These are phyloP conservation scores for Phyllosticta citribraziliensis DNA, from an alignment of 2,329 filamentous ascomycete species.

Conservation along the genomic window DNA sequence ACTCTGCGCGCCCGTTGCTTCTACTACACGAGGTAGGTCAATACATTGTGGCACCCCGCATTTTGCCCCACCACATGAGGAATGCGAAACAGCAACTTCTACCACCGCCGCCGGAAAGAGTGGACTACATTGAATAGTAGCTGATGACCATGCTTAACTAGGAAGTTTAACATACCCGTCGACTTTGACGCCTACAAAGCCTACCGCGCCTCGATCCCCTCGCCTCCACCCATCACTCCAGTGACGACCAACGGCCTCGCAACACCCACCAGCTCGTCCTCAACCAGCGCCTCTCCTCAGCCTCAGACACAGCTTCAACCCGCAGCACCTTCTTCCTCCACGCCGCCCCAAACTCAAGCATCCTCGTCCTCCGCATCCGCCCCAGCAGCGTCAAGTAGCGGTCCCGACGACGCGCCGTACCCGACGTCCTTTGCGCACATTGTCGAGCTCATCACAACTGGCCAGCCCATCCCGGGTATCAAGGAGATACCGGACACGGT, in stretches of 20 bases:
- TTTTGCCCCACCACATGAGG: not conserved
- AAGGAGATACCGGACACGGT: constrained; percentile 76
- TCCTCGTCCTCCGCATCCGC: constrained; percentile 3
- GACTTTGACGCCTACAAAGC: constrained; percentile 59
- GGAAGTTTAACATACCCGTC: constrained; percentile 41
- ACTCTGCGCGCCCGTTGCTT: constrained; percentile 59
- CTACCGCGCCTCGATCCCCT: constrained; percentile 39
- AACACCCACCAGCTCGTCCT: not conserved
- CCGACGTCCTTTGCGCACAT: constrained; percentile 78
- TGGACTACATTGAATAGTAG: not conserved
- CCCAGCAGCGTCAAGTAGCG: not conserved
- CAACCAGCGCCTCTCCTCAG: not conserved
- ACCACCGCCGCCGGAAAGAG: not conserved
- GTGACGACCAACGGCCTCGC: constrained; percentile 3
- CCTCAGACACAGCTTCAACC: not conserved
- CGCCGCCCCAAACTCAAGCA: constrained; percentile 14
- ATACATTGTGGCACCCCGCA: not conserved
- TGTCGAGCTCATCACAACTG: constrained; percentile 72
- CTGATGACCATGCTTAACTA: constrained; percentile 18
- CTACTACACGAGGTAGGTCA: constrained; percentile 47
- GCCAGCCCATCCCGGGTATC: constrained; percentile 77
- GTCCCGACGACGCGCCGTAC: constrained; percentile 49
- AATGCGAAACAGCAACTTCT: not conserved
- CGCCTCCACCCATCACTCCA: not conserved
- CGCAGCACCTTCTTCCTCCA: constrained; percentile 7